Conservation (phyloP, 2,329 filamentous ascomycete genomes). For the Helotiales sp. region DNA sequence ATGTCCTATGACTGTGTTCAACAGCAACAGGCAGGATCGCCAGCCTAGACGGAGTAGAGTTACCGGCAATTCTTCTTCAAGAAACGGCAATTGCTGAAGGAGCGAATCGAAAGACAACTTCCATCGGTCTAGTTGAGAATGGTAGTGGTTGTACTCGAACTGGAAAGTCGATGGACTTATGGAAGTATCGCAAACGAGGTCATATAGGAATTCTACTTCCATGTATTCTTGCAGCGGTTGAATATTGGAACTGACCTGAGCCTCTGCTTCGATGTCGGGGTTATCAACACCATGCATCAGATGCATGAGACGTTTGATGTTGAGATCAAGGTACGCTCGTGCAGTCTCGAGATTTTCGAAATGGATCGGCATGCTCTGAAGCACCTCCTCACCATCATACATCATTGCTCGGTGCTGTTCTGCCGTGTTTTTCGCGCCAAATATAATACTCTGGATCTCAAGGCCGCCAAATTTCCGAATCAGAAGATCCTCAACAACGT, state of each 20-base stretch:
- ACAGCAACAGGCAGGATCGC: background rate
- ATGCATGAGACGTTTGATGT: conserved; percentile 20
- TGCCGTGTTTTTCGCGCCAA: conserved; percentile 10
- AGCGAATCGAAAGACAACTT: background rate
- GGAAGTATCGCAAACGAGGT: background rate
- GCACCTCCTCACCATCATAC: conserved; percentile 12
- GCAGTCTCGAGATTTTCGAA: conserved; percentile 22
- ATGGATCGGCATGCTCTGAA: conserved; percentile 20
- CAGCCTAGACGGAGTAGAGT: background rate
- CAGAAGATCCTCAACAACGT: conserved; percentile 56
- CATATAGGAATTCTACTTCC: background rate
- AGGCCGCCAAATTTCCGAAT: conserved; percentile 64
- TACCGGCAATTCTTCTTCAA: background rate
- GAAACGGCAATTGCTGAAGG: background rate
- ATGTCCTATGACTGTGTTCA: background rate
- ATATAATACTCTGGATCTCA: conserved; percentile 66
- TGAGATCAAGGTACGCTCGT: conserved; percentile 22
- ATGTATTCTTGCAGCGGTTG: background rate
- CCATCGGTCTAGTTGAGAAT: background rate
- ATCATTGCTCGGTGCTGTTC: conserved; percentile 11
- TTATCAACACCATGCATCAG: conserved; percentile 1
- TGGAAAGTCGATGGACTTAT: background rate
- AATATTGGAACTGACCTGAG: background rate
- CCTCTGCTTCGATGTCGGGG: background rate
- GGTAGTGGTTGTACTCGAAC: background rate